Percentiles rank a stretch among this genome's conserved stretches.
Evolutionary conservation across 2,329 filamentous ascomycete genomes (phyloP).

Genomic region (Penicillium sp.): DNA sequence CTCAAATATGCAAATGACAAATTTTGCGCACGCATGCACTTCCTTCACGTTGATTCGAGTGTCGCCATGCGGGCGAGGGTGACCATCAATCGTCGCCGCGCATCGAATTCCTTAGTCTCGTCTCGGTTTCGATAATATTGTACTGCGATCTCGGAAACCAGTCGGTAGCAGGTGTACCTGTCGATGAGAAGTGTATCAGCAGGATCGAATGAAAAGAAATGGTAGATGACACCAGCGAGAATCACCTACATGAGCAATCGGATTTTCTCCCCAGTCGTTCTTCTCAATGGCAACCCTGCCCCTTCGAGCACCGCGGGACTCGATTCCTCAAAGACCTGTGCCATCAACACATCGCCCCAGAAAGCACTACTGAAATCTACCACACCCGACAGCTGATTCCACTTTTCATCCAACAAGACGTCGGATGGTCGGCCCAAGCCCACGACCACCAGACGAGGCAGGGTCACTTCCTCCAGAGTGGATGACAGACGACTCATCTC

Average conservation of each 20-base stretch:
- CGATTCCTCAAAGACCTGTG: constrained; percentile 47
- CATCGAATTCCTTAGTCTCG: constrained; percentile 37
- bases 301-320: constrained; percentile 38
- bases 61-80: constrained; percentile 31
- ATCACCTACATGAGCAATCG: constrained; percentile 38
- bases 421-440: constrained; percentile 51
- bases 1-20: constrained; percentile 1
- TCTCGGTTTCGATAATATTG: constrained; percentile 41
- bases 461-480: constrained; percentile 50
- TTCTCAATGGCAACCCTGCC: constrained; percentile 28
- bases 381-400: constrained; percentile 50
- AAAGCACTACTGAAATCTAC: constrained; percentile 54
- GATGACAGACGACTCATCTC: constrained; percentile 46
- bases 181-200: not conserved
- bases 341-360: constrained; percentile 58
- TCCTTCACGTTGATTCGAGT: constrained; percentile 7
- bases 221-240: not conserved
- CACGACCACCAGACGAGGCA: constrained; percentile 52
- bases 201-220: not conserved
- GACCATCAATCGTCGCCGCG: constrained; percentile 36
- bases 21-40: not conserved
- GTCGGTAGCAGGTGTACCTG: constrained; percentile 43
- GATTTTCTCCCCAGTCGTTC: constrained; percentile 27
- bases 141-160: constrained; percentile 36
- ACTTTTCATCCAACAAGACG: constrained; percentile 51